Base-by-base conservation (phyloP, 495 filamentous ascomycete species). In the Hamigera avellanea region DNA sequence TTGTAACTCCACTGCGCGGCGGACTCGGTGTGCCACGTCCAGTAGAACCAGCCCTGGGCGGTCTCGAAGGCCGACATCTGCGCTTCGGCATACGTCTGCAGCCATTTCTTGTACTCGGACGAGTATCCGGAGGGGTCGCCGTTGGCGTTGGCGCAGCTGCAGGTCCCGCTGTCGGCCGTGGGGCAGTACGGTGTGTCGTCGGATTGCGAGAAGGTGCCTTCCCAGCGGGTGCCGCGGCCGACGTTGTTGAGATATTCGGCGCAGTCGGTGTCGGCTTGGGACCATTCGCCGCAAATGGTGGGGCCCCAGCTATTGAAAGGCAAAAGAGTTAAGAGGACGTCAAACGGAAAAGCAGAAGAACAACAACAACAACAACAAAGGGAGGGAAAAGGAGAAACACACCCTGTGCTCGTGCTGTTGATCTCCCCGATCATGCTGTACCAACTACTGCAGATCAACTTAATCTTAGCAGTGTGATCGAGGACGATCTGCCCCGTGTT, bases 221-320 rank as follows among this genome's bases (percentile, higher is more conserved):
- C 79, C 93, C 93, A 99, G 31, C 93, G 78, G 35, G 78, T 83
- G 36, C 93, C 93, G 42, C 74, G 69, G 45, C 80, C 81, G 35
- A 95, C 86, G 55, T 95, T 86, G 57, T 93, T 96, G 40, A 99
- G 71, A 50, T 87, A 77, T 44, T 70, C 43, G 2, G 86, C 76
- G 63, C 93, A 99, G 62, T 99, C 93, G 9, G 93, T 96, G 53
- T 99, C 93, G 29, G 93, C 89, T 69, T 96, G 91, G 2, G 80
- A 86, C 86, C 87, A 99, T 70, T 99, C 93, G 48, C 89, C 93
- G 54, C 89, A 85, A 36, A 96, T 77, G n/a, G 88, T 95, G 4
- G 91, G 91, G 0, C 93, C 93, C 69, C 87, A 99, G 26, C 73
- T 74, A 23, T 16, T 32, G 8, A 16, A 38, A 7, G 4, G 19